Evolutionary conservation across 345 rosid genomes (phyloP).

Genomic region (Eucalyptus lansdowneana): DNA sequence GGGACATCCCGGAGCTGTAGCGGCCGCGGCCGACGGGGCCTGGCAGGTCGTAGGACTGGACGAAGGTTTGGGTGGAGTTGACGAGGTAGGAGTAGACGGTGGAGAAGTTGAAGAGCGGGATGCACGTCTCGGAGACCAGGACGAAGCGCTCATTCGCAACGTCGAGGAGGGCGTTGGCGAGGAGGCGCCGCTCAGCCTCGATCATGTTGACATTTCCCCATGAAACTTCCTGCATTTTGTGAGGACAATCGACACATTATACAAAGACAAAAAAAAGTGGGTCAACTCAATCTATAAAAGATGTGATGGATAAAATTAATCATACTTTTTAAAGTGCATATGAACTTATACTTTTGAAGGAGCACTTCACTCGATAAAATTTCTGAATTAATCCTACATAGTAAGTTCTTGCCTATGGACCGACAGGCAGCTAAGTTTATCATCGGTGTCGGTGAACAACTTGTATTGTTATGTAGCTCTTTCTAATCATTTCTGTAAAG

Average conservation of each 20-base stretch:
- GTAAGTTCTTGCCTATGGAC: neutral
- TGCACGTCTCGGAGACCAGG: conserved; percentile 34
- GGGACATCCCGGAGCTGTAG: conserved; percentile 7
- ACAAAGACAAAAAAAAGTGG: neutral
- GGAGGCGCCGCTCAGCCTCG: conserved; percentile 34
- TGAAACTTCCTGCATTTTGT: conserved; percentile 9
- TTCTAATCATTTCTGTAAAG: neutral
- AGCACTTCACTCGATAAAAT: neutral
- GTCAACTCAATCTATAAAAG: fast-evolving
- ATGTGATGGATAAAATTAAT: neutral
- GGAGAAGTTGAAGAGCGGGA: conserved; percentile 34
- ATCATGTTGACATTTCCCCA: conserved; percentile 37
- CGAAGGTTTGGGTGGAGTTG: conserved; percentile 16
- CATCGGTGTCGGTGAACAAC: neutral
- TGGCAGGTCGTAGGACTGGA: conserved; percentile 12
- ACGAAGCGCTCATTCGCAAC: conserved; percentile 29
- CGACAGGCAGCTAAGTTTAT: neutral
- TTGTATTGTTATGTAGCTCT: neutral
- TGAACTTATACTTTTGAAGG: no score
- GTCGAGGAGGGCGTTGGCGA: conserved; percentile 41
- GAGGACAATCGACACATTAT: neutral
- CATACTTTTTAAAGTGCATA: no score
- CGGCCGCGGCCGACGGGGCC: conserved; percentile 25
- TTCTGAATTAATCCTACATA: neutral
- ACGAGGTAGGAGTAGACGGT: conserved; percentile 22